Evolutionary conservation across 1,284 basidiomycete genomes (phyloP), one percentile per base, ranked within the genome.

Genomic region (Coriolopsis trogii): DNA sequence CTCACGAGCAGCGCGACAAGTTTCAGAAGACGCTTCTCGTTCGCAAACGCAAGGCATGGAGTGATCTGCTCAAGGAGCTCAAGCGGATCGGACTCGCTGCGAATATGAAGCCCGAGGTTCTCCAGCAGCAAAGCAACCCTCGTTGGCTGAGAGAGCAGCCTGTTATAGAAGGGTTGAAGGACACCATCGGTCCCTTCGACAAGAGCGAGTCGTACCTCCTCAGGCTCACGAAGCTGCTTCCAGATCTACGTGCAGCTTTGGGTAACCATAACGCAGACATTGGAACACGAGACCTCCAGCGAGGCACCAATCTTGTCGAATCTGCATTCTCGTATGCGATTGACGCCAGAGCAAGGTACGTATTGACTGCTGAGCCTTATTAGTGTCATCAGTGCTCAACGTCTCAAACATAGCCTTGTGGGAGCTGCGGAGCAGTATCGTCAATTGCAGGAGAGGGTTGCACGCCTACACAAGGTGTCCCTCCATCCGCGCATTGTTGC

Each of bases 11-110:
- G 41, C 84, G 88, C 45, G 76, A 77, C 51, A 95, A 93, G 71
- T 76, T 82, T 38, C 78, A 84, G 58, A 97, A 96, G 68, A 82
- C 87, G 30, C 71, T 90, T 4, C 69, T 95, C 42, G 83, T 87
- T 7, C 83, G 92, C 26, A 99, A 99, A 73, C 80, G 91, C 53
- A 94, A 93, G 66, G 95, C 95, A 1, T 95, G 89, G 83, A 85
- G 89, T 24, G 94, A 98, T 66, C 75, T 98, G 18, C 76, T 98
- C 56, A 96, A 94, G 71, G 92, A 95, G 64, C 76, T 98, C 31
- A 92, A 92, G 64, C 81, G 82, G 1, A 75, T 85, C 25, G 97
- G 97, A 5, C 79, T 98, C 51, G 78, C 91, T 0, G 71, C 78
- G 21, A 88, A 83, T 51, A 74, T 93, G 23, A 88, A 87, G 59